phyloP scores from a whole-genome alignment of 2,329 filamentous ascomycete genomes.

The Pseudogymnoascus sp. region DNA sequence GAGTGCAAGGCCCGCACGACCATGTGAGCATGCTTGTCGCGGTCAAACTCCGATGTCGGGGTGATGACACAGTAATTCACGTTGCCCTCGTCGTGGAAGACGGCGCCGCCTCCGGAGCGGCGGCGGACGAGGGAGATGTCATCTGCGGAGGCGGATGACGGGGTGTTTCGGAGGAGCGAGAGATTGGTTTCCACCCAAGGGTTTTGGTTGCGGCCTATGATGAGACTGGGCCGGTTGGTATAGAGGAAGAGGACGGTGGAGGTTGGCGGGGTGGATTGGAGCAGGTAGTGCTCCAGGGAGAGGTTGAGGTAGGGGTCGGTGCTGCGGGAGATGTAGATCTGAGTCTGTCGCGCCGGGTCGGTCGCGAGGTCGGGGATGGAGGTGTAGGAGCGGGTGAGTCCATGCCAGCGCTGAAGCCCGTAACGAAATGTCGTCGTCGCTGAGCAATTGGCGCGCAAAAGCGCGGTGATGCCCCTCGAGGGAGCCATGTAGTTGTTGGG shows the following conservation, averaged over 20 bases:
- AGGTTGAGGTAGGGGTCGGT: slow-evolving; percentile 81
- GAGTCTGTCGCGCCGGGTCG: slow-evolving; percentile 42
- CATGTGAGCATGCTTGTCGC: slow-evolving; percentile 87
- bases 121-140: slow-evolving; percentile 64
- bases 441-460: slow-evolving; percentile 12
- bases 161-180: slow-evolving; percentile 39
- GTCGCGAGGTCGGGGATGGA: slow-evolving; percentile 15
- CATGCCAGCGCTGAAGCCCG: neutral
- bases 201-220: slow-evolving; percentile 95
- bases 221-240: slow-evolving; percentile 75
- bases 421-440: neutral
- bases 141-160: slow-evolving; percentile 20
- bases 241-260: slow-evolving; percentile 82
- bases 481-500: slow-evolving; percentile 21
- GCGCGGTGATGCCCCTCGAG: slow-evolving; percentile 20
- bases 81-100: slow-evolving; percentile 91
- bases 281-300: slow-evolving; percentile 84
- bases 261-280: slow-evolving; percentile 63
- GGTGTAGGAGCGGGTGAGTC: neutral
- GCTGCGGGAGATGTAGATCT: slow-evolving; percentile 66
- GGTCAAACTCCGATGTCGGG: slow-evolving; percentile 67
- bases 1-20: slow-evolving; percentile 71
- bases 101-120: slow-evolving; percentile 81
- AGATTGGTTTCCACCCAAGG: slow-evolving; percentile 91
- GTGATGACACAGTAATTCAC: slow-evolving; percentile 92